Evolutionary conservation across 164 flowering plant genomes (phyloP).

Genomic region (Piper longum): DNA sequence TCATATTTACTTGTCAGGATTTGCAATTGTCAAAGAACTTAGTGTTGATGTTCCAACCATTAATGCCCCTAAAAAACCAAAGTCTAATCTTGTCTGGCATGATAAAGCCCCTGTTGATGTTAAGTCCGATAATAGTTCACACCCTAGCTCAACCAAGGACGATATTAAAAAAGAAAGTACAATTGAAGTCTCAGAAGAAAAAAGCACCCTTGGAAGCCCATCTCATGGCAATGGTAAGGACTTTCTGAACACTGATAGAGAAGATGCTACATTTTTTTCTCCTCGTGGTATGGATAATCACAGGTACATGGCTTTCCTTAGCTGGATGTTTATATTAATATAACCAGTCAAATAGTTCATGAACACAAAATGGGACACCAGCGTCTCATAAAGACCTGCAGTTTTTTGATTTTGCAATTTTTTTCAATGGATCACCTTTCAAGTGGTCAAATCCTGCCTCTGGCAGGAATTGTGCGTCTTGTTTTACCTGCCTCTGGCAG

Average conservation of each 20-base stretch:
- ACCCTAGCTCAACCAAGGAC: constrained; percentile 3
- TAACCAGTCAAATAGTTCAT: no score
- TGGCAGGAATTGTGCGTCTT: no score
- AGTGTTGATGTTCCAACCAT: constrained; percentile 79
- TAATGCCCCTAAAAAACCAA: constrained; percentile 58
- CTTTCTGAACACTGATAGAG: constrained; percentile 21
- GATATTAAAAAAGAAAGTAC: background rate
- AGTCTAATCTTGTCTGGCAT: constrained; percentile 21
- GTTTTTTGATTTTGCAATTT: no score
- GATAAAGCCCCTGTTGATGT: constrained; percentile 20
- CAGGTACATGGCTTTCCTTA: constrained; percentile 23
- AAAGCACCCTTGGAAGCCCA: background rate
- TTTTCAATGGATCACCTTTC: no score
- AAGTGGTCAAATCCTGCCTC: no score
- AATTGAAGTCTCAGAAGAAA: background rate
- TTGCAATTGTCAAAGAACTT: constrained; percentile 70
- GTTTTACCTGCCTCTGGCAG: no score
- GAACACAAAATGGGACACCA: no score
- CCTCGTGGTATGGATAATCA: constrained; percentile 35
- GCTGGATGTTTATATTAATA: background rate
- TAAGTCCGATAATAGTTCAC: constrained; percentile 9
- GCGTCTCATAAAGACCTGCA: no score
- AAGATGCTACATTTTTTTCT: constrained; percentile 29
- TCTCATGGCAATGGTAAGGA: constrained; percentile 3
- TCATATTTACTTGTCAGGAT: constrained; percentile 41